These are phyloP conservation scores for Lecanicillium sp. DNA, from an alignment of 2,329 filamentous ascomycete genomes.

Conservation along the genomic window DNA sequence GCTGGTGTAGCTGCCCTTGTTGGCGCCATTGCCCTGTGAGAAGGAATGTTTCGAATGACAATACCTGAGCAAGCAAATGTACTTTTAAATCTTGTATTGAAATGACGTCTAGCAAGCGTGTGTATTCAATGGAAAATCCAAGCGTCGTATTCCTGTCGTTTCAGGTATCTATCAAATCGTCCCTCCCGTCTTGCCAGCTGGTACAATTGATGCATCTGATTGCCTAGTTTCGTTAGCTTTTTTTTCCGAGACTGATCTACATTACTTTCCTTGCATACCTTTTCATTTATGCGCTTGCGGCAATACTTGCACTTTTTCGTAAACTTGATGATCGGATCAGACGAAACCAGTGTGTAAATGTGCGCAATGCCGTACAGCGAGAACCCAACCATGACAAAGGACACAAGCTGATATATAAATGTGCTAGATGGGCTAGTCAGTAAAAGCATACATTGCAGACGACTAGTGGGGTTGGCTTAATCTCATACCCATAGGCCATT, in stretches of 20 bases:
- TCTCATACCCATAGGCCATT: constrained; percentile 57
- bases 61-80: too few relatives aligned
- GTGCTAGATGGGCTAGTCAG: constrained; percentile 24
- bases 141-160: too few relatives aligned
- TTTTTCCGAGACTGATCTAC: not conserved
- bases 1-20: constrained; percentile 25
- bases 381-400: constrained; percentile 58
- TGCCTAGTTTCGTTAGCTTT: constrained; percentile 23
- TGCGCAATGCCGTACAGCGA: constrained; percentile 56
- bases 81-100: constrained; percentile 3
- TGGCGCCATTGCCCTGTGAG: constrained; percentile 27
- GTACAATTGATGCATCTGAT: constrained; percentile 40
- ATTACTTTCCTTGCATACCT: constrained; percentile 32
- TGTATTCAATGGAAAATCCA: too few relatives aligned
- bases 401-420: constrained; percentile 56
- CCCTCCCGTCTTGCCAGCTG: constrained; percentile 43
- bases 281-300: constrained; percentile 52
- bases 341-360: constrained; percentile 50
- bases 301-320: constrained; percentile 62
- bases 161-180: constrained; percentile 22
- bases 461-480: not conserved
- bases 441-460: not conserved
- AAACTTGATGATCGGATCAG: constrained; percentile 63
- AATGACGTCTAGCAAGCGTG: not conserved
- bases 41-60: too few relatives aligned